Conservation (phyloP, 345 rosid species). For the Acer negundo region DNA sequence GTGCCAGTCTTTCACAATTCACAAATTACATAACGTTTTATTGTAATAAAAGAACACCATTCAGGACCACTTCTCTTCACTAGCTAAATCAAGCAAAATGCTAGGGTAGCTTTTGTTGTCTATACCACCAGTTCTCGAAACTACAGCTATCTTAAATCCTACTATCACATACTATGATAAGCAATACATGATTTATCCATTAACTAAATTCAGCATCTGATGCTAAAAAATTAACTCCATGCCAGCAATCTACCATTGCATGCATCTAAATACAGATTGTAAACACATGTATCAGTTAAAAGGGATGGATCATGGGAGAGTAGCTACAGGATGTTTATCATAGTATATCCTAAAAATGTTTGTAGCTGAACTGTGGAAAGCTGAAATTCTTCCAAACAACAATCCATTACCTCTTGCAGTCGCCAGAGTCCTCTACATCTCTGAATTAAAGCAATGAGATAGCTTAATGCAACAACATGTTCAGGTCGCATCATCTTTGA, state of each 20-base stretch:
- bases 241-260: not conserved
- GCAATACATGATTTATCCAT: not conserved
- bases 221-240: not conserved
- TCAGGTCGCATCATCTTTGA: constrained; percentile 49
- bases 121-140: constrained; percentile 4
- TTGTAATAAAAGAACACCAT: constrained; percentile 6
- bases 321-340: not conserved
- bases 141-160: not conserved
- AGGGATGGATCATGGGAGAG: not conserved
- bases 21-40: not conserved
- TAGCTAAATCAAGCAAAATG: constrained; percentile 3
- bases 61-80: not conserved
- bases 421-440: constrained; percentile 87
- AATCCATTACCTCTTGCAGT: constrained; percentile 66
- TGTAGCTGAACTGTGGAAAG: not conserved
- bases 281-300: not conserved
- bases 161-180: not conserved
- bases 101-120: not conserved
- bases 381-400: constrained; percentile 11
- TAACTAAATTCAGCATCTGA: not conserved
- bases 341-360: not conserved
- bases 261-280: not conserved
- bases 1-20: not conserved
- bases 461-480: constrained; percentile 54
- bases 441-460: constrained; percentile 70